These are phyloP conservation scores for Avena sativa DNA, from an alignment of 176 grass and related monocot species.

Conservation along the genomic window DNA sequence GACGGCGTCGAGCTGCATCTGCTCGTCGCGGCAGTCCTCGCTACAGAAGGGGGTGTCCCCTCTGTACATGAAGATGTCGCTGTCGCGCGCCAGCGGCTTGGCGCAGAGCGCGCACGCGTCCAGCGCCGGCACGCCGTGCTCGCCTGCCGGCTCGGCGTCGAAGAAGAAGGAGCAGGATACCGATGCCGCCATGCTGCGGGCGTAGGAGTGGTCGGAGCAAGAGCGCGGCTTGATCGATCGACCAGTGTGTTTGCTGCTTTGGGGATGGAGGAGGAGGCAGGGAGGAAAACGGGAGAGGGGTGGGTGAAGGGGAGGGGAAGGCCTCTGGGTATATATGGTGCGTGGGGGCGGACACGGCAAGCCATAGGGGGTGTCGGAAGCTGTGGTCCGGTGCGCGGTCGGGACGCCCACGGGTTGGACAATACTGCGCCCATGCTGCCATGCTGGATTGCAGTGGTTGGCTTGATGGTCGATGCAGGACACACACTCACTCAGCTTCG, in stretches of 20 bases:
- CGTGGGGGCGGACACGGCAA: neutral
- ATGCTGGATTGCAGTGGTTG: no score
- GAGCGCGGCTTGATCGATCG: neutral
- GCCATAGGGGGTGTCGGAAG: no score
- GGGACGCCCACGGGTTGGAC: neutral
- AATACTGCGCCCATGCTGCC: neutral
- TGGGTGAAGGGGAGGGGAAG: no score
- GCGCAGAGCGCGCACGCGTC: conserved; percentile 69
- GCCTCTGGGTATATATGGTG: neutral
- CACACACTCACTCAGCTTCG: no score
- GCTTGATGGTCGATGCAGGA: no score
- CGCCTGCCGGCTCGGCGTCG: neutral
- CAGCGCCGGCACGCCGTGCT: conserved; percentile 17
- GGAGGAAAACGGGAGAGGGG: no score
- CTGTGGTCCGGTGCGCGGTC: neutral
- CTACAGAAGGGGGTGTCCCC: conserved; percentile 83
- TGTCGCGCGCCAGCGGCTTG: conserved; percentile 48
- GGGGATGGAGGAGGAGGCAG: no score
- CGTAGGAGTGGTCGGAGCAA: neutral
- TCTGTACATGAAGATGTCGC: conserved; percentile 85
- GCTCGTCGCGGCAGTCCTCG: conserved; percentile 60
- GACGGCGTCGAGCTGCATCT: conserved; percentile 46
- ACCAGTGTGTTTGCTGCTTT: no score
- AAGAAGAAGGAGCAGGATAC: no score
- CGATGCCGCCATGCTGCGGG: no score